Percentiles rank a stretch among this genome's conserved stretches.
phyloP scores from a whole-genome alignment of 352 stramenopile genomes.

The Pythium oligandrum region DNA sequence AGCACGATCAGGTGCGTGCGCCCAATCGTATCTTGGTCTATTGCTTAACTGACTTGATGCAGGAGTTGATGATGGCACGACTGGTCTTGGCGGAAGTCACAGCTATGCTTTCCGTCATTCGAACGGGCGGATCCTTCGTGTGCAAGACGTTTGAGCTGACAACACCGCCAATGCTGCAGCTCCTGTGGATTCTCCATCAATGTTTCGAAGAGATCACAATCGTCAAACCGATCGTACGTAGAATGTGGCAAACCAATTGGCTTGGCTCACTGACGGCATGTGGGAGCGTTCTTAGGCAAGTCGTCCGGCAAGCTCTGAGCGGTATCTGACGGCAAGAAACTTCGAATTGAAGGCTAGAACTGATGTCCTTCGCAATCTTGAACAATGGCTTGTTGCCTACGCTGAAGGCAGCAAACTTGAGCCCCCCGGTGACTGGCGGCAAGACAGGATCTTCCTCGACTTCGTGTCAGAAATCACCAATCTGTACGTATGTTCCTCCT shows the following conservation, averaged over 20 bases:
- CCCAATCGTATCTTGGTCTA: not conserved
- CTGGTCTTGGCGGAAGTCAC: conserved; percentile 57
- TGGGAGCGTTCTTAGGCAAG: conserved; percentile 40
- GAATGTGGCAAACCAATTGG: not conserved
- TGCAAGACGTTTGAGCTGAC: conserved; percentile 82
- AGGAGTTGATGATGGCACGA: conserved; percentile 63
- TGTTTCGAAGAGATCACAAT: conserved; percentile 58
- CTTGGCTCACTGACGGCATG: conserved; percentile 1
- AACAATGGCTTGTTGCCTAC: no score
- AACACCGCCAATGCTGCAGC: conserved; percentile 49
- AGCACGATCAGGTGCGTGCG: conserved; percentile 49
- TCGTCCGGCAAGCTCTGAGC: conserved; percentile 73
- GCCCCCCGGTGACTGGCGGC: no score
- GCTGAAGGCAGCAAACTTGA: no score
- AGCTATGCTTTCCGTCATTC: conserved; percentile 52
- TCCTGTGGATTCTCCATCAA: conserved; percentile 59
- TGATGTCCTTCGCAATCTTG: not conserved
- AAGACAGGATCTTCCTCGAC: no score
- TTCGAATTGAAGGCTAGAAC: conserved; percentile 13
- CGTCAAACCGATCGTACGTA: conserved; percentile 61
- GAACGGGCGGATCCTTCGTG: conserved; percentile 46
- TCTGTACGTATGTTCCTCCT: no score
- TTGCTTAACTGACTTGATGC: not conserved
- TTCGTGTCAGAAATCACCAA: no score
- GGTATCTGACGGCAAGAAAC: conserved; percentile 49